phyloP scores from a whole-genome alignment of 2,329 filamentous ascomycete genomes.

The Aspergillus thermomutatus region DNA sequence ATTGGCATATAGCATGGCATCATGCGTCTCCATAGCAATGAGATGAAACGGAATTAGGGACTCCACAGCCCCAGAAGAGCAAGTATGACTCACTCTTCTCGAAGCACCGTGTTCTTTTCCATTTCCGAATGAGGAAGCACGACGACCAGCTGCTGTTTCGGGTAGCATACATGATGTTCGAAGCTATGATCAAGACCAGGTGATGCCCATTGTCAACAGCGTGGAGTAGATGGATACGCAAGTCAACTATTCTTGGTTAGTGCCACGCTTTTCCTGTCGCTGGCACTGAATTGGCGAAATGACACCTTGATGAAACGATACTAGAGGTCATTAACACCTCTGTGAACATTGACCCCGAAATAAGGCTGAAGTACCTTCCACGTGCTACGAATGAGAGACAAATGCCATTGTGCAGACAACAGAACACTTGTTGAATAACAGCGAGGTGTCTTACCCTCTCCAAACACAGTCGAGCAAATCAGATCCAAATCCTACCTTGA shows the following conservation, averaged over 20 bases:
- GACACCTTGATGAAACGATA: background rate
- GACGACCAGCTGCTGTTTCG: slow-evolving; percentile 2
- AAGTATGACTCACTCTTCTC: slow-evolving; percentile 9
- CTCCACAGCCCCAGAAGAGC: slow-evolving; percentile 1
- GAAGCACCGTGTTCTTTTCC: slow-evolving; percentile 1
- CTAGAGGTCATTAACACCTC: background rate
- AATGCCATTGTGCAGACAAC: slow-evolving; percentile 6
- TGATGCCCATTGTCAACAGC: background rate
- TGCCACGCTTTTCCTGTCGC: background rate
- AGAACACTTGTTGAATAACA: background rate
- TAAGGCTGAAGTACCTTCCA: background rate
- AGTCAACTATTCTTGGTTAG: background rate
- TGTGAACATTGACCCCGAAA: background rate
- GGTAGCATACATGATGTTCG: background rate
- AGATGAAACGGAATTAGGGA: slow-evolving; percentile 1
- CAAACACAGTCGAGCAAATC: slow-evolving; percentile 2
- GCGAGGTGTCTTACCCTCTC: background rate
- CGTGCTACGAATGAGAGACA: background rate
- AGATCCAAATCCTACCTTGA: background rate
- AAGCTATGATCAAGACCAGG: background rate
- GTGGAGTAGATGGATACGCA: background rate
- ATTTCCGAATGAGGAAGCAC: slow-evolving; percentile 2
- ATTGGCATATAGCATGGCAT: background rate
- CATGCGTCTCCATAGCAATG: background rate
- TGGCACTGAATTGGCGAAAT: background rate